phyloP scores from a whole-genome alignment of 306 rosid genomes.

The Styphnolobium japonicum region DNA sequence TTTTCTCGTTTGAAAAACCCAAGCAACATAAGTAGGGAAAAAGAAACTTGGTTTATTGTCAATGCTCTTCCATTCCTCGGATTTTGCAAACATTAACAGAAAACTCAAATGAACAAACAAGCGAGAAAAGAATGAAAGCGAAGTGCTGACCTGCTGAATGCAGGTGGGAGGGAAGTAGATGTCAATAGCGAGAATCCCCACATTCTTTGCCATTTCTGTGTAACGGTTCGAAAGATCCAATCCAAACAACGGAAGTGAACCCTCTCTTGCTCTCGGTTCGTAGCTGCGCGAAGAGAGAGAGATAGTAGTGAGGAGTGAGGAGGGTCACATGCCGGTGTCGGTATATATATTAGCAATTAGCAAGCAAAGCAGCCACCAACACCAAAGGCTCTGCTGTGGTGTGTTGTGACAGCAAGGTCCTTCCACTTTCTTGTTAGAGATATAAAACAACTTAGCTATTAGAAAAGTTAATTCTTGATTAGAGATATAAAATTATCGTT shows the following conservation, averaged over 20 bases:
- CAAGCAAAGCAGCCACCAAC: background rate
- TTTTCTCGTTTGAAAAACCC: background rate
- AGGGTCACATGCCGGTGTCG: conserved; percentile 28
- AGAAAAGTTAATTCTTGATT: too few relatives aligned
- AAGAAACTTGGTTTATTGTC: too few relatives aligned
- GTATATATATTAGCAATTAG: background rate
- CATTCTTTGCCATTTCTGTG: conserved; percentile 71
- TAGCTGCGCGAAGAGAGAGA: too few relatives aligned
- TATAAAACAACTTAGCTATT: too few relatives aligned
- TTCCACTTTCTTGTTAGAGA: background rate
- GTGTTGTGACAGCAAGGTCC: background rate
- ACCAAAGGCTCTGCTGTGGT: background rate
- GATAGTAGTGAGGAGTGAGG: background rate
- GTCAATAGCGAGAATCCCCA: conserved; percentile 91
- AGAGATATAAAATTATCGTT: too few relatives aligned
- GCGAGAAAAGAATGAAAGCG: background rate
- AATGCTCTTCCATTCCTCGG: background rate
- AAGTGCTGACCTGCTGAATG: conserved; percentile 73
- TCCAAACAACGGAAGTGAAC: background rate
- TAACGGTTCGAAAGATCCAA: background rate
- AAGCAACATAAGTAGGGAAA: background rate
- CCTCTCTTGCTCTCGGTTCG: too few relatives aligned
- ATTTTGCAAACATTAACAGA: background rate
- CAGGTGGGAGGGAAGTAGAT: conserved; percentile 89
- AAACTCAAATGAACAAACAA: background rate